A percentile compares a stretch with the other conserved stretches of the same genome.
Conservation (phyloP, 306 rosid genomes). For the Dryas drummondii region DNA sequence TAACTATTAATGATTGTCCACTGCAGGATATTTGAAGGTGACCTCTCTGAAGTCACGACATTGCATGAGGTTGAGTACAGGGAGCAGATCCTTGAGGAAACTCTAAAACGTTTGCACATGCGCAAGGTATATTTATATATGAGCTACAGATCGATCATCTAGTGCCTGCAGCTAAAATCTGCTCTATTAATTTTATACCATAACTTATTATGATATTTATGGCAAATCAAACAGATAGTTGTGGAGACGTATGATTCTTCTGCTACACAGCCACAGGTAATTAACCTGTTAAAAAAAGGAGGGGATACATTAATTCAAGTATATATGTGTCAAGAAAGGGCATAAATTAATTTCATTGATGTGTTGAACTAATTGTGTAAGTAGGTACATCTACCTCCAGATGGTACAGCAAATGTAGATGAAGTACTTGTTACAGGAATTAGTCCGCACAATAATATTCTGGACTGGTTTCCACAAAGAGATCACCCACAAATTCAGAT, state of each 20-base stretch:
- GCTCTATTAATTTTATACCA: too few relatives aligned
- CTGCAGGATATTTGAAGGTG: slow-evolving; percentile 57
- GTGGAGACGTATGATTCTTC: slow-evolving; percentile 35
- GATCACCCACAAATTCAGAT: slow-evolving; percentile 38
- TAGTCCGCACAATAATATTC: slow-evolving; percentile 25
- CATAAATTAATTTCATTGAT: not conserved
- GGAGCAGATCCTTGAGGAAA: slow-evolving; percentile 46
- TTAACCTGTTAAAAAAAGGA: too few relatives aligned
- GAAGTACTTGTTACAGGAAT: slow-evolving; percentile 20
- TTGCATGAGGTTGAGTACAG: slow-evolving; percentile 47
- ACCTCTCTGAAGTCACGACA: slow-evolving; percentile 52
- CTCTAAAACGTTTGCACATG: slow-evolving; percentile 43
- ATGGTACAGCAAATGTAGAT: slow-evolving; percentile 16
- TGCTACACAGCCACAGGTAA: not conserved
- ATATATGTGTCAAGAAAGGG: too few relatives aligned
- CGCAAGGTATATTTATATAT: slow-evolving; percentile 34
- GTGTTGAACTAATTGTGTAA: not conserved
- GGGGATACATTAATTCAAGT: too few relatives aligned
- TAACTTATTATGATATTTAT: not conserved
- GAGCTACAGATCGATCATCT: too few relatives aligned
- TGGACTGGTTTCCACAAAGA: slow-evolving; percentile 41
- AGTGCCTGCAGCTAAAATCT: too few relatives aligned
- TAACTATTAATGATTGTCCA: not conserved
- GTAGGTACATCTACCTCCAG: slow-evolving; percentile 33
- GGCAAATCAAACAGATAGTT: slow-evolving; percentile 24